phyloP scores from a whole-genome alignment of 2,329 filamentous ascomycete species.

The Xylariomycetidae sp. region DNA sequence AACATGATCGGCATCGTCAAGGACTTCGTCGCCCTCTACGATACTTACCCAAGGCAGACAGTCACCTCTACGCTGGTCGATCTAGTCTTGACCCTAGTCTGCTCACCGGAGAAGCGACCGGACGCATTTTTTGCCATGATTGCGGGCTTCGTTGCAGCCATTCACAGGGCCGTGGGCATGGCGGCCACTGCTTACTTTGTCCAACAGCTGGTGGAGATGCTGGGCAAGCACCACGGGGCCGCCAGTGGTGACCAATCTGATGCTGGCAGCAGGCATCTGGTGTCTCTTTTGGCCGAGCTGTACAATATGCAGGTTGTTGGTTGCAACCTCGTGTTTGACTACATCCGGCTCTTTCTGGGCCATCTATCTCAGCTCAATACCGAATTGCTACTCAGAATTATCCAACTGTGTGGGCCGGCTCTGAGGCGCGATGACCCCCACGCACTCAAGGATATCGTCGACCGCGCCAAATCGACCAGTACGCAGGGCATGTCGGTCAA shows the following conservation, averaged over 20 bases:
- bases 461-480: slow-evolving; percentile 69
- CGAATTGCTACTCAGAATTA: slow-evolving; percentile 78
- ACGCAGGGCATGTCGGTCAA: slow-evolving; percentile 73
- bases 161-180: slow-evolving; percentile 82
- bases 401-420: slow-evolving; percentile 76
- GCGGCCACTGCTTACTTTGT: slow-evolving; percentile 88
- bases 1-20: slow-evolving; percentile 81
- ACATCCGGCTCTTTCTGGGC: slow-evolving; percentile 71
- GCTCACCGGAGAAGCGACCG: slow-evolving; percentile 70
- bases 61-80: slow-evolving; percentile 79
- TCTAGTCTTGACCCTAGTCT: slow-evolving; percentile 72
- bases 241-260: slow-evolving; percentile 31
- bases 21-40: slow-evolving; percentile 79
- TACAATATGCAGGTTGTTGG: slow-evolving; percentile 90
- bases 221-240: slow-evolving; percentile 60
- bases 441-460: slow-evolving; percentile 82
- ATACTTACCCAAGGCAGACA: slow-evolving; percentile 77
- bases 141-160: slow-evolving; percentile 80
- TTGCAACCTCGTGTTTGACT: slow-evolving; percentile 83
- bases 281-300: slow-evolving; percentile 77
- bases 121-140: slow-evolving; percentile 90
- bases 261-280: slow-evolving; percentile 48
- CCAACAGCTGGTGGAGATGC: slow-evolving; percentile 70
- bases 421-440: slow-evolving; percentile 85
- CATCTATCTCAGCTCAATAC: slow-evolving; percentile 81